Percentiles rank a stretch among this genome's conserved stretches.
These are phyloP conservation scores for Aspergillus sclerotioniger DNA, from an alignment of 495 filamentous ascomycete genomes.

Conservation along the genomic window DNA sequence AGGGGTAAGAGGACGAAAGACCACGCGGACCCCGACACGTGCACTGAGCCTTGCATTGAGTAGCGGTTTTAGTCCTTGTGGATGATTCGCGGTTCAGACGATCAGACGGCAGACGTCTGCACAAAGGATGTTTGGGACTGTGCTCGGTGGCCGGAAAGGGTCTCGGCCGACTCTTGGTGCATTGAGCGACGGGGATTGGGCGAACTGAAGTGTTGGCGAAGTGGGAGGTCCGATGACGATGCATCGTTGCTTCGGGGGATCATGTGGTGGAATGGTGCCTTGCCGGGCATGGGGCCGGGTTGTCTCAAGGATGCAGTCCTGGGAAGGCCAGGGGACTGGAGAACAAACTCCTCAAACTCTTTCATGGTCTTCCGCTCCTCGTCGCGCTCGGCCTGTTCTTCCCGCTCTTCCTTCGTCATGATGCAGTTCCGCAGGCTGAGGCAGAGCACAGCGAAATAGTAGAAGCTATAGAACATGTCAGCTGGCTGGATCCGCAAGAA, in stretches of 20 bases:
- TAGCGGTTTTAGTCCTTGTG: neutral
- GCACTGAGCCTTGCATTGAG: neutral
- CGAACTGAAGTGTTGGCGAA: slow-evolving; percentile 33
- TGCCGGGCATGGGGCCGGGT: slow-evolving; percentile 37
- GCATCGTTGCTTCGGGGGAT: slow-evolving; percentile 10
- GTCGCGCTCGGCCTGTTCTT: slow-evolving; percentile 30
- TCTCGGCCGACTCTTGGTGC: slow-evolving; percentile 26
- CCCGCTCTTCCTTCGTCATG: slow-evolving; percentile 48
- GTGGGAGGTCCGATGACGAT: slow-evolving; percentile 40
- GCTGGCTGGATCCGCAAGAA: neutral
- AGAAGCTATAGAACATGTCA: slow-evolving; percentile 36
- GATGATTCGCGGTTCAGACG: slow-evolving; percentile 14
- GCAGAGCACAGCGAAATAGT: slow-evolving; percentile 56
- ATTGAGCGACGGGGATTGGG: slow-evolving; percentile 23
- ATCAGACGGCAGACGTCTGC: slow-evolving; percentile 37
- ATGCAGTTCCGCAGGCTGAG: slow-evolving; percentile 61
- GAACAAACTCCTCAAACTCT: slow-evolving; percentile 43
- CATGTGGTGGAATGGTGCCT: slow-evolving; percentile 43
- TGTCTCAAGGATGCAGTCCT: slow-evolving; percentile 28
- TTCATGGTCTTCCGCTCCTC: slow-evolving; percentile 43
- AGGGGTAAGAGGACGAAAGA: neutral
- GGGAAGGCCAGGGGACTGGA: slow-evolving; percentile 45
- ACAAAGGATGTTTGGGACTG: slow-evolving; percentile 42
- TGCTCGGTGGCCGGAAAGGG: slow-evolving; percentile 15
- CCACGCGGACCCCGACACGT: neutral